Evolutionary conservation across 169 alveolate species (phyloP), one percentile per base, ranked within the genome.

Genomic region (Fabrea salina): DNA sequence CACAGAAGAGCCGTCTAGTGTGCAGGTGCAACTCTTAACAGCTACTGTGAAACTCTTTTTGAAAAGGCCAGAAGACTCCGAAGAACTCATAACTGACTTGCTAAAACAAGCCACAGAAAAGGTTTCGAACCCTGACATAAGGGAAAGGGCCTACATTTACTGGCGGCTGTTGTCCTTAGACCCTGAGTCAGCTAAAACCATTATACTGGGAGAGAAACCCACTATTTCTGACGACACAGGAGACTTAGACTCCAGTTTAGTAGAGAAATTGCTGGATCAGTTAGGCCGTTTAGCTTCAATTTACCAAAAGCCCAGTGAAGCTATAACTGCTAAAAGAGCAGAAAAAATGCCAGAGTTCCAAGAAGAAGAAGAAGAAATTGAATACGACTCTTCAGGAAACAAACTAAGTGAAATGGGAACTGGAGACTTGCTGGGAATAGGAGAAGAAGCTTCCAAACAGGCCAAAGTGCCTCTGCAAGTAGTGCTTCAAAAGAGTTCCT

Each of bases 121-220:
- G 81, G 91, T 98, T 80, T 96, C 95, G 51, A 98, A 97, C 78
- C 99, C 99, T 1, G 99, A 98, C 85, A 90, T 98, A 39, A 91
- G 99, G 64, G 99, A 97, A 75, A 85, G 99, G 77, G 99, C 99
- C 2, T 94, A 82, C 82, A 96, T 98, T 75, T 97, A 98, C 86
- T 96, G 99, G 99, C 95, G 99, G 83, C 86, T 98, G 83, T 91
- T 98, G 39, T 93, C 98, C 32, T 79, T 93, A 37, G 96, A 96
- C 82, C 98, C 99, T 2, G 99, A 97, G 51, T 88, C 95, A 5
- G 97, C 99, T 3, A 95, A 97, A 84, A 91, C 92, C 83, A 94
- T 98, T 47, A 97, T 98, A 13, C 91, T 97, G 51, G 89, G 98
- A 7, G 97, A 97, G 66, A 96, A 95, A 64, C 98, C 99, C 11